Percentiles rank a stretch among this genome's conserved stretches.
phyloP scores from a whole-genome alignment of 1,139 yeast genomes.

The Saccharomyces hybrid region DNA sequence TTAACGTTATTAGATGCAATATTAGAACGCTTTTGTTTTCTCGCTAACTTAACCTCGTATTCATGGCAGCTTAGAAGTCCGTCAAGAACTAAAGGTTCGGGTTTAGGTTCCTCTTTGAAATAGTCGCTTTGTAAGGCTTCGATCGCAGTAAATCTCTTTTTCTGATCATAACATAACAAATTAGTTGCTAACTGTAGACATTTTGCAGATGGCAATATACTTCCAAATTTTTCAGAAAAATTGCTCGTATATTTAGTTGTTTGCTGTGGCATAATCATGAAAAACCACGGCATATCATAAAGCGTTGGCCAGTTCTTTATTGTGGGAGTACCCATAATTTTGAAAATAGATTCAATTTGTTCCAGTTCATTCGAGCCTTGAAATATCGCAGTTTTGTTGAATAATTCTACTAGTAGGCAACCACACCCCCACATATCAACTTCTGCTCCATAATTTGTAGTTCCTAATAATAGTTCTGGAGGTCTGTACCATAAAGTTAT shows the following conservation, averaged over 20 bases:
- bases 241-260: conserved; percentile 34
- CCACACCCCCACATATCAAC: conserved; percentile 98
- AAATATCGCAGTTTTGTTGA: conserved; percentile 66
- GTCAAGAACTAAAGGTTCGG: conserved; percentile 50
- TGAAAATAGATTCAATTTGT: conserved; percentile 69
- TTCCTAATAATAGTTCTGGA: conserved; percentile 84
- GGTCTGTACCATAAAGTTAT: conserved; percentile 97
- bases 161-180: conserved; percentile 64
- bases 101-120: conserved; percentile 61
- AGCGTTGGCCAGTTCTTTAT: conserved; percentile 71
- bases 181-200: conserved; percentile 60
- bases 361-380: conserved; percentile 86
- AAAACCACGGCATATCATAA: conserved; percentile 83
- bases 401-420: conserved; percentile 77
- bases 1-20: neutral
- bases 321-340: conserved; percentile 82
- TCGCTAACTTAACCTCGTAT: conserved; percentile 61
- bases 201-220: conserved; percentile 41
- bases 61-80: conserved; percentile 88
- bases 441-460: conserved; percentile 82
- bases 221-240: conserved; percentile 43
- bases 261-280: conserved; percentile 58
- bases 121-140: conserved; percentile 60
- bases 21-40: conserved; percentile 43
- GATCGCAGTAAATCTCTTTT: conserved; percentile 50